Evolutionary conservation across 1,139 yeast species (phyloP), one percentile per base, ranked within the genome.

Genomic region (Dujonia santamariae): DNA sequence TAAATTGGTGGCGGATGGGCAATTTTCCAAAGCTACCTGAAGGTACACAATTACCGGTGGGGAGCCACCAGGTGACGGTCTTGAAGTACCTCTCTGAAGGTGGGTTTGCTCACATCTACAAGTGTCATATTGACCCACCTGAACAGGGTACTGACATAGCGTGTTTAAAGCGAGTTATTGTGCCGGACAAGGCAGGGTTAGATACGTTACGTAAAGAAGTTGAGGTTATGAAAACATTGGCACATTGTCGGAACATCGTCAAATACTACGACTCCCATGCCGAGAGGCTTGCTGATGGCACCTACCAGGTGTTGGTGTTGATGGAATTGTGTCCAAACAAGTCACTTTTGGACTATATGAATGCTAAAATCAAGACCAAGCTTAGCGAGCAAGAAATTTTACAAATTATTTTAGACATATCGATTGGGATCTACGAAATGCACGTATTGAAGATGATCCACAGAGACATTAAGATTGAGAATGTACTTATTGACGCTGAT

Each of bases 291-390:
- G 65, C 63, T 3, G 56, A 65, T 28, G 70, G 73, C 3, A 67
- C 79, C 2, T 84, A 84, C 47, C 92, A 85, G 48, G 95, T 85
- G 4, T 64, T 83, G 38, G 75, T 85, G 19, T 59, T 85, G 39
- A 84, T 85, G 95, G 94, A 84, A 50, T 72, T 78, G 46, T 85
- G 94, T 47, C 80, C 87, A 5, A 75, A 80, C 41, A 78, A 79
- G 39, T 82, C 87, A 2, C 59, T 85, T 38, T 67, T 85, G 40
- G 90, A 83, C 53, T 83, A 67, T 45, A 82, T 85, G 92, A 85
- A 85, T 53, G 64, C 77, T 11, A 70, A 83, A 41, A 63, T 85
- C 43, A 78, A 78, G 42, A 74, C 81, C 26, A 80, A 84, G 50
- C 58, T 84, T 34, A 57, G 71, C 3, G 86, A 80, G 45, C 56